These are phyloP conservation scores for Huiozyma naganishii DNA, from an alignment of 805 yeast genomes.

Conservation along the genomic window DNA sequence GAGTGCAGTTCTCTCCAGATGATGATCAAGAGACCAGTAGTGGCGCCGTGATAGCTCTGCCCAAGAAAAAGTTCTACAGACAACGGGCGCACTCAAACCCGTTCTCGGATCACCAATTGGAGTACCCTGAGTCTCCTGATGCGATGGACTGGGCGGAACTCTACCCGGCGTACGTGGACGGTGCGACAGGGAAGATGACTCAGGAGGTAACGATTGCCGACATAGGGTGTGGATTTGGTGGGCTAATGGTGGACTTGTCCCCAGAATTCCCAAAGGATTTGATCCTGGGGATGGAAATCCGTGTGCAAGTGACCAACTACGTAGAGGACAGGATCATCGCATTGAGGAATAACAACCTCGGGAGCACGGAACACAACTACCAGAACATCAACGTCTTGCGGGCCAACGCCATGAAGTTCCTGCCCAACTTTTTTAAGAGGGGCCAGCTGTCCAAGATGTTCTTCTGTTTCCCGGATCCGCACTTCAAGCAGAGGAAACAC, in stretches of 20 bases:
- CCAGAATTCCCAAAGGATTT: conserved; percentile 63
- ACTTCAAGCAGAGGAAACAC: conserved; percentile 93
- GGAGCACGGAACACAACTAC: conserved; percentile 32
- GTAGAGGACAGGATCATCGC: conserved; percentile 94
- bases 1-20: conserved; percentile 31
- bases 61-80: conserved; percentile 79
- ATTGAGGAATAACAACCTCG: conserved; percentile 40
- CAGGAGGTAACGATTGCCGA: conserved; percentile 79
- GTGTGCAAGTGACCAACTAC: conserved; percentile 95
- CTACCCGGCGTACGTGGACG: conserved; percentile 52
- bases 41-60: conserved; percentile 39
- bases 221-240: conserved; percentile 97
- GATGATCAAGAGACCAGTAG: conserved; percentile 1
- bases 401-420: conserved; percentile 94
- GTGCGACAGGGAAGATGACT: conserved; percentile 31
- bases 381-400: conserved; percentile 84
- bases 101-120: conserved; percentile 86
- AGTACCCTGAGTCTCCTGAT: conserved; percentile 73
- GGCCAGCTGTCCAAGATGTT: conserved; percentile 83
- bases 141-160: conserved; percentile 79
- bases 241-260: conserved; percentile 69
- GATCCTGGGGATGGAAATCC: conserved; percentile 91
- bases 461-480: conserved; percentile 99
- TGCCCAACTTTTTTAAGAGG: conserved; percentile 84
- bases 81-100: conserved; percentile 98